Evolutionary conservation across 2,329 filamentous ascomycete species (phyloP).

Genomic region (Fonsecaea monophora): DNA sequence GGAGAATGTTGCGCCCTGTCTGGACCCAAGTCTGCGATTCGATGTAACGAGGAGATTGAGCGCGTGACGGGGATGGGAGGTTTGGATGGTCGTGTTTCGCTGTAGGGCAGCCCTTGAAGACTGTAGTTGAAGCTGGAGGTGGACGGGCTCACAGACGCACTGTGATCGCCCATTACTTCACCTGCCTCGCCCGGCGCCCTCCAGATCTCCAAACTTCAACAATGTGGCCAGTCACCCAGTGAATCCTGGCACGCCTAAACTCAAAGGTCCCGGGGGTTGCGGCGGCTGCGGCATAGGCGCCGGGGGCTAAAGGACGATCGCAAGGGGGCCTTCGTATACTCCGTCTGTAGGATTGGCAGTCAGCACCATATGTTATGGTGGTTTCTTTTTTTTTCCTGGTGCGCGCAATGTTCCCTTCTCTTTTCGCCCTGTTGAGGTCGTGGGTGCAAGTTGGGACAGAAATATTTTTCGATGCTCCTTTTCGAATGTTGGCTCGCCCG

Average conservation of each 20-base stretch:
- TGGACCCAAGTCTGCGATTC: slow-evolving; percentile 24
- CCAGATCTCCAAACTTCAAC: slow-evolving; percentile 5
- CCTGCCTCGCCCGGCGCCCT: slow-evolving; percentile 9
- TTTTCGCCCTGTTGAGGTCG: neutral
- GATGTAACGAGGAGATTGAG: slow-evolving; percentile 29
- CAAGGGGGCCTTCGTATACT: neutral
- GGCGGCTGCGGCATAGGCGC: neutral
- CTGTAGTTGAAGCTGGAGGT: slow-evolving; percentile 29
- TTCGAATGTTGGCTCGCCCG: slow-evolving; percentile 9
- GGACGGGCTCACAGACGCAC: slow-evolving; percentile 20
- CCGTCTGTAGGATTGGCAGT: neutral
- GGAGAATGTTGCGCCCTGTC: slow-evolving; percentile 23
- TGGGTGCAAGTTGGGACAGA: neutral
- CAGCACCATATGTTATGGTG: neutral
- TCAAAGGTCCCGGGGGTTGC: slow-evolving; percentile 1
- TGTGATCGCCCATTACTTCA: slow-evolving; percentile 26
- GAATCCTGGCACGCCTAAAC: slow-evolving; percentile 4
- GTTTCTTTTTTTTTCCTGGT: neutral
- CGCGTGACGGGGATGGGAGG: slow-evolving; percentile 28
- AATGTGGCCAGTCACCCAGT: neutral
- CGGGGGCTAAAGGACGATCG: slow-evolving; percentile 2
- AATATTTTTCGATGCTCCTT: slow-evolving; percentile 22
- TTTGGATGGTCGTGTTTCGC: slow-evolving; percentile 27
- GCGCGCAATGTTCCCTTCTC: neutral
- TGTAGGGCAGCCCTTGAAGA: slow-evolving; percentile 34